Evolutionary conservation across 805 yeast species (phyloP), one percentile per base, ranked within the genome.

Genomic region (Lachancea nothofagi): DNA sequence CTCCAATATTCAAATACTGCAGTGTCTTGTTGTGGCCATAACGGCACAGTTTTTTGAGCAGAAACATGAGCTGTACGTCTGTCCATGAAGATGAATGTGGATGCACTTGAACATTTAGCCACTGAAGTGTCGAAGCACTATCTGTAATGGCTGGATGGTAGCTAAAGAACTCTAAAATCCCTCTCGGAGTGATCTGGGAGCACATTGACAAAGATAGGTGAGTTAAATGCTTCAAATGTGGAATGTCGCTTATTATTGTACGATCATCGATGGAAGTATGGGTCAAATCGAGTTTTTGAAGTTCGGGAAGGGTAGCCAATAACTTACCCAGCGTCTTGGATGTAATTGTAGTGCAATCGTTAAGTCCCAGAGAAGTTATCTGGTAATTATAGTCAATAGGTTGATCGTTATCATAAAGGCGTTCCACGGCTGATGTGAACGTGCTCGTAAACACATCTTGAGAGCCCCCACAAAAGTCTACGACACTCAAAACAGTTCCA

Each of bases 401-500:
- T 43, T 53, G 38, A 40, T 50, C 46, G 42, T 50, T 43, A 19
- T 36, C 44, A 36, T 57, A 57, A 36, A 60, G 42, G 23, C 42
- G 49, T 2, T 51, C 48, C n/a, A 59, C 45, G 6, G 62, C 62
- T 6, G 38, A 53, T 13, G 70, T 65, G 51, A 86, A 80, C 18
- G 83, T 80, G 10, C 66, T 51, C 9, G 78, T 76, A 55, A 87
- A 85, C 22, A 55, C 64, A 26, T 66, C 68, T 32, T 84, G 82
- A 5, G 86, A 76, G 27, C 94, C 84, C 6, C 96, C 97, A 61
- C 96, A 88, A 47, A 88, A 86, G 61, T 88, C 97, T 9, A 88
- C 62, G 1, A 85, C 76, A 59, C 80, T 75, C 36, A 89, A 65
- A 6, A 52, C 53, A n/a, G 53, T 57, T 1, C 63, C 62, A 8